Base-by-base conservation (phyloP, 1,139 yeast species). In the Lizanozyma gosingica region DNA sequence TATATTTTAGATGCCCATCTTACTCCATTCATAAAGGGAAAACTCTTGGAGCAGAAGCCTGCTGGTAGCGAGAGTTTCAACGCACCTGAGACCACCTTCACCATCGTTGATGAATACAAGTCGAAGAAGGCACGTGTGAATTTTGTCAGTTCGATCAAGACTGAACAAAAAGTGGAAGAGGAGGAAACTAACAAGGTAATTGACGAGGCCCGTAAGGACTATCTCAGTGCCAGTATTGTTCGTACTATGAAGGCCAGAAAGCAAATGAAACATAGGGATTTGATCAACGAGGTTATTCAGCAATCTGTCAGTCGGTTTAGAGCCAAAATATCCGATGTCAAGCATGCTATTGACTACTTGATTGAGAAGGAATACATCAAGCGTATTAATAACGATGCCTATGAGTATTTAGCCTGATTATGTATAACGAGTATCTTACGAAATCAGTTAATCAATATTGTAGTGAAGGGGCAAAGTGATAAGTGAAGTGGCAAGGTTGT, bases 181-280 rank as follows among this genome's bases (percentile, higher is more conserved):
- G 90, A 81, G 40, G 95, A 86, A 47, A 80, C 95, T 1, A 82
- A 78, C 52, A 83, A 82, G 60, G 95, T 88, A 56, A 78, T 92
- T 47, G 88, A 82, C 51, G 92, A 87, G 54, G 86, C 88, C 45
- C 78, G 97, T 53, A 86, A 83, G 65, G 78, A 84, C 56, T 83
- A 82, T 63, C 71, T 92, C 53, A 86, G 88, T 56, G 96, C 97
- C 1, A 85, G 95, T 54, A 87, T 92, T 62, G 98, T 92, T 37
- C 77, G 98, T 54, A 86, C 92, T 54, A 92, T 92, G 97, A 92
- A 92, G 66, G 90, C 95, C 1, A 76, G 97, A 55, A 84, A 88
- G 60, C 73, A 71, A 39, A 70, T 87, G 51, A 78, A 79, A 47
- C 97, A 88, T 57, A 83, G 83, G 39, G 81, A 81, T 40, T 72